Conservation (phyloP, 805 yeast genomes). For the Candida vartiovaarae region DNA sequence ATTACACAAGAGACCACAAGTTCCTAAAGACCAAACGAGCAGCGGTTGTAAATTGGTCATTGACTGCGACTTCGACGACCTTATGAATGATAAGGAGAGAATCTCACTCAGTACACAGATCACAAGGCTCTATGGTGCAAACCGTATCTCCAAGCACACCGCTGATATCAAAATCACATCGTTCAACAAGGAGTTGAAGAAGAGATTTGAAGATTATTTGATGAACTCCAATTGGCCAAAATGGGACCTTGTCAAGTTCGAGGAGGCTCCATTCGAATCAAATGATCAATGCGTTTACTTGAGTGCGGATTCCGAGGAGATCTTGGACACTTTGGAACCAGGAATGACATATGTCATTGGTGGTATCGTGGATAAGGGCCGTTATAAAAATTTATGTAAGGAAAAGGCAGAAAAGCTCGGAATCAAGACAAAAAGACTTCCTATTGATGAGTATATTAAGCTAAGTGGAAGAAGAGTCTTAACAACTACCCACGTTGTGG, state of each 20-base stretch:
- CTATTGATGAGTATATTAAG: slow-evolving; percentile 78
- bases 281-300: slow-evolving; percentile 50
- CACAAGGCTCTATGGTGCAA: slow-evolving; percentile 74
- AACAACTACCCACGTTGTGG: slow-evolving; percentile 94
- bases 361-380: slow-evolving; percentile 93
- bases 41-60: slow-evolving; percentile 53
- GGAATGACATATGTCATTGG: slow-evolving; percentile 82
- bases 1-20: slow-evolving; percentile 28
- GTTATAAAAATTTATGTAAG: slow-evolving; percentile 74
- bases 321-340: slow-evolving; percentile 52
- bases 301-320: slow-evolving; percentile 81
- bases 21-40: slow-evolving; percentile 35
- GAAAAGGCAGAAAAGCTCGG: slow-evolving; percentile 74
- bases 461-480: slow-evolving; percentile 82
- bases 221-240: slow-evolving; percentile 43
- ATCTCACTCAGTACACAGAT: slow-evolving; percentile 74
- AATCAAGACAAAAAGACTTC: slow-evolving; percentile 67
- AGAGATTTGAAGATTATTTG: slow-evolving; percentile 61
- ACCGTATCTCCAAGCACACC: slow-evolving; percentile 50
- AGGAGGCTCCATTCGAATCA: slow-evolving; percentile 22
- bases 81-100: slow-evolving; percentile 71
- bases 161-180: slow-evolving; percentile 57
- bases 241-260: slow-evolving; percentile 64
- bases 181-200: slow-evolving; percentile 56
- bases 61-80: slow-evolving; percentile 87